Conservation (phyloP, 2,329 filamentous ascomycete species). For the Colletotrichum liaoningense region DNA sequence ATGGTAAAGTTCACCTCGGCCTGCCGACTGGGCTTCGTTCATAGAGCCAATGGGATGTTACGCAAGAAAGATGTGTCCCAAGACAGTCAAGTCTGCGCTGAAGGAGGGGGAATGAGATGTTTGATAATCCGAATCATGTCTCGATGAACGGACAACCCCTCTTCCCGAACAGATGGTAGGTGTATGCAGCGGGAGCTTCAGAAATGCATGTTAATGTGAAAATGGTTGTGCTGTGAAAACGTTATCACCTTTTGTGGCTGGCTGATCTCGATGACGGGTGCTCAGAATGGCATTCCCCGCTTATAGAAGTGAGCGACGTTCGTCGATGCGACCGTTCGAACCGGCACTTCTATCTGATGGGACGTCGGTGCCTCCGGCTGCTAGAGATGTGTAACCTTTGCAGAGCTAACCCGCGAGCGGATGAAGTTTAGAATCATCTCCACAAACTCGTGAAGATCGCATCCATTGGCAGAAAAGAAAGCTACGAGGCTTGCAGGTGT, state of each 20-base stretch:
- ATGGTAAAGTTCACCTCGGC: not conserved
- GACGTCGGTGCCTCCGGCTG: not conserved
- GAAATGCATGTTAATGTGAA: not conserved
- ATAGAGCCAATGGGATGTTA: not conserved
- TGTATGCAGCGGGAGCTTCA: not conserved
- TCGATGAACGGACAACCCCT: not conserved
- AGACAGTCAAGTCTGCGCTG: not conserved
- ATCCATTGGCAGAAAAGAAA: not conserved
- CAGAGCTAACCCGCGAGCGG: not conserved
- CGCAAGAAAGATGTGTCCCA: not conserved
- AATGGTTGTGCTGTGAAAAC: not conserved
- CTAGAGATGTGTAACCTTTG: not conserved
- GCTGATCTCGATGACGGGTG: not conserved
- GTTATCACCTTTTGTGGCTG: not conserved
- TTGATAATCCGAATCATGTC: constrained; percentile 18
- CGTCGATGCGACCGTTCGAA: not conserved
- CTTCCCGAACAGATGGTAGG: not conserved
- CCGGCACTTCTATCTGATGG: not conserved
- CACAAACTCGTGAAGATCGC: not conserved
- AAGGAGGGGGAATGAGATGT: not conserved
- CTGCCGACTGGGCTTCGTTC: not conserved
- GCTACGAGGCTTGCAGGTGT: not conserved
- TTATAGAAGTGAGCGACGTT: not conserved
- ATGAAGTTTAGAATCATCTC: not conserved
- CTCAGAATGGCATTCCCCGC: not conserved